Evolutionary conservation across 805 yeast genomes (phyloP), one percentile per base, ranked within the genome.

Genomic region (Debaryomyces castellii): DNA sequence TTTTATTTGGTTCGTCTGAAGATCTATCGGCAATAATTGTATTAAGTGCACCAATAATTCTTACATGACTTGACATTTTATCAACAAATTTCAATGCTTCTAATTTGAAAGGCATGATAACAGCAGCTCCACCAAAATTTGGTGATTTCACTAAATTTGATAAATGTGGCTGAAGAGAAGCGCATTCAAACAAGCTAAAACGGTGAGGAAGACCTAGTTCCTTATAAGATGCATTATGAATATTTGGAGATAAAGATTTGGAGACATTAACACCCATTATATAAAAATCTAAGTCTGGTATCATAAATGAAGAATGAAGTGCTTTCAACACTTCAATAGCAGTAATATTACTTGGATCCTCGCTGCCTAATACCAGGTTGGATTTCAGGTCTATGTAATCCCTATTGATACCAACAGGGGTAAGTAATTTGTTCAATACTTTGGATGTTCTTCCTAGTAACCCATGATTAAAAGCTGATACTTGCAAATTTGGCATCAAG

Each of bases 61-160:
- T 40, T 11, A 48, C 55, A 39, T 52, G 56, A n/a, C 43, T 38
- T n/a, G 53, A 48, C 30, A 49, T 30, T 10, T 35, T 20, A 40
- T 50, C 54, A 22, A 49, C 58, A 42, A 25, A 46, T 11, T 40
- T 34, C 14, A 50, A 21, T 7, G 48, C 54, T 21, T 46, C 46
- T 20, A 45, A 25, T 24, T 49, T 47, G 37, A 52, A 50, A 2
- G 58, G 58, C 49, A 47, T 49, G 11, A 45, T 39, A 5, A 54
- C 42, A 20, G 46, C 47, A 3, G 58, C 46, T 3, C 58, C 58
- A 12, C 56, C 55, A 44, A 54, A 54, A 28, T 45, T 37, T 20
- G 51, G 52, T 12, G 45, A 43, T 28, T 43, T 39, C 6, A 47
- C 40, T 5, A 54, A 32, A 2, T 28, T 35, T 25, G 40, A 14